A percentile compares a stretch with the other conserved stretches of the same genome.
phyloP scores from a whole-genome alignment of 306 rosid species.

The Phaseolus lunatus region DNA sequence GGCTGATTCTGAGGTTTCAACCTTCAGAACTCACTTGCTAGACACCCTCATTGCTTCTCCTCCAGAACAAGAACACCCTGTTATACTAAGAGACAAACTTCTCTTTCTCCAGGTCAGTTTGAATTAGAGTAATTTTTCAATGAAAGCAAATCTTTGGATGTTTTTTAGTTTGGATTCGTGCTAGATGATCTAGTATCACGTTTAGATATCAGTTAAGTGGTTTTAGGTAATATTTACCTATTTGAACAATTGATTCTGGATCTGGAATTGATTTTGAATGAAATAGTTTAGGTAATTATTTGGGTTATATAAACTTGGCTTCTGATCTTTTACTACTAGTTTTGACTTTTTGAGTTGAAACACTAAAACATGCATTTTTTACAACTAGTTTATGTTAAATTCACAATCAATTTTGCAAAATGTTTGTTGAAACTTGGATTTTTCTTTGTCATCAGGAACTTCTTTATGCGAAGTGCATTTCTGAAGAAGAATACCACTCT shows the following conservation, averaged over 20 bases:
- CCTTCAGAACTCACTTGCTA: conserved; percentile 77
- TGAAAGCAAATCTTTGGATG: neutral
- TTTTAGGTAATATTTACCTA: neutral
- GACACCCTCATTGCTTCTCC: conserved; percentile 80
- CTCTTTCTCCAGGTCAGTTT: conserved; percentile 83
- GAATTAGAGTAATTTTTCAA: neutral
- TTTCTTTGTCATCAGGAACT: conserved; percentile 62
- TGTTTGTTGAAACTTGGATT: neutral
- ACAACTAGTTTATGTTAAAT: too few relatives aligned
- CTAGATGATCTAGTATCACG: neutral
- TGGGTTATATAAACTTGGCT: neutral
- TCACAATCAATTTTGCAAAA: neutral
- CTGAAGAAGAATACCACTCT: conserved; percentile 84
- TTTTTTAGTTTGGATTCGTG: neutral
- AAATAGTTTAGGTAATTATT: neutral
- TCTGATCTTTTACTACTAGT: too few relatives aligned
- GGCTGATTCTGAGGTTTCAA: conserved; percentile 68
- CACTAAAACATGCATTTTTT: neutral
- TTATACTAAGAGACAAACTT: conserved; percentile 77
- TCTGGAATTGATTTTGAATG: neutral
- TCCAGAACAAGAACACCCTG: conserved; percentile 64
- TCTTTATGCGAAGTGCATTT: conserved; percentile 80
- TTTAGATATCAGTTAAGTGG: neutral
- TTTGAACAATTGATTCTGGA: neutral
- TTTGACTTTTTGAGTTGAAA: neutral